These are phyloP conservation scores for Lachancea thermotolerans DNA, from an alignment of 805 yeast genomes.

Conservation along the genomic window DNA sequence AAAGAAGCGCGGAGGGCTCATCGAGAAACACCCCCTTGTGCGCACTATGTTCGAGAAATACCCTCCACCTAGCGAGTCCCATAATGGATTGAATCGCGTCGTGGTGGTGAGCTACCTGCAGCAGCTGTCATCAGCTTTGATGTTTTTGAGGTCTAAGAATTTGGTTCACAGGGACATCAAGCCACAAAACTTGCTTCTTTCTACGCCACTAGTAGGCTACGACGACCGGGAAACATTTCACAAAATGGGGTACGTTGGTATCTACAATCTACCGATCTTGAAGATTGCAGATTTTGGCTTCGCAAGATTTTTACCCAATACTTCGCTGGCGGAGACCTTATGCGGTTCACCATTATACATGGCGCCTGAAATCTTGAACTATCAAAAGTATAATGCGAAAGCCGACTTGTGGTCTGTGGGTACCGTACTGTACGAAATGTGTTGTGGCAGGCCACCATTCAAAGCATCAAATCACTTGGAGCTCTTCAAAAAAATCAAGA, in stretches of 20 bases:
- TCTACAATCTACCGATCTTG: slow-evolving; percentile 82
- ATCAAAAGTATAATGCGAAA: slow-evolving; percentile 93
- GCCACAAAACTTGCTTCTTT: slow-evolving; percentile 71
- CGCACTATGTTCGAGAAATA: slow-evolving; percentile 69
- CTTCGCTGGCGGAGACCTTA: slow-evolving; percentile 91
- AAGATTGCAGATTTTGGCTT: slow-evolving; percentile 97
- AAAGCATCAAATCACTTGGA: slow-evolving; percentile 91
- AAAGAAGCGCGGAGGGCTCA: slow-evolving; percentile 63
- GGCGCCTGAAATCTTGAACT: slow-evolving; percentile 96
- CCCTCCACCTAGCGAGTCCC: slow-evolving; percentile 68
- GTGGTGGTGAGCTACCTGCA: slow-evolving; percentile 78
- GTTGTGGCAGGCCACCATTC: slow-evolving; percentile 94
- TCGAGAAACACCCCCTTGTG: slow-evolving; percentile 69
- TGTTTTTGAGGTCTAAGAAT: slow-evolving; percentile 73
- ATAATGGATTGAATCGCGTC: slow-evolving; percentile 73
- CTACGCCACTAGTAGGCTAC: slow-evolving; percentile 62
- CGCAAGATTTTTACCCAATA: slow-evolving; percentile 88
- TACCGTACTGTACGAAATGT: slow-evolving; percentile 91
- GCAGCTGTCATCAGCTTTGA: slow-evolving; percentile 78
- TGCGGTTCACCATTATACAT: slow-evolving; percentile 97
- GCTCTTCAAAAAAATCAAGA: slow-evolving; percentile 76
- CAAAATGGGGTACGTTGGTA: slow-evolving; percentile 57
- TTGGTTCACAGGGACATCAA: slow-evolving; percentile 90
- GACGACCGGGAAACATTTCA: slow-evolving; percentile 50
- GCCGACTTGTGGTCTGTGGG: slow-evolving; percentile 99